A percentile compares a stretch with the other conserved stretches of the same genome.
Conservation (phyloP, 2,329 filamentous ascomycete species). For the Fusarium sp. region DNA sequence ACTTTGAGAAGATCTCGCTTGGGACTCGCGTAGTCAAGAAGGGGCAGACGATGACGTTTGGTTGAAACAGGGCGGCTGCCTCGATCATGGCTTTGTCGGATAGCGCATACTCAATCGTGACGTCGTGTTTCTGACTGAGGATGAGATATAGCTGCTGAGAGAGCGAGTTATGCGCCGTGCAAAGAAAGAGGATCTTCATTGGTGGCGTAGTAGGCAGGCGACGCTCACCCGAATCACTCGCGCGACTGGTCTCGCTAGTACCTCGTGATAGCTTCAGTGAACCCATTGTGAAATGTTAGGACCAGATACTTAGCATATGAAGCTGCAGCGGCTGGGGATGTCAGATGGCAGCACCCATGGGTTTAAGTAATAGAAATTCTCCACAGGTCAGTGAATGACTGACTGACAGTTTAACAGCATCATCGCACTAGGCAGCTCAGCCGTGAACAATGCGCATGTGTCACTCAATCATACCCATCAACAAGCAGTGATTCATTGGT, state of each 20-base stretch:
- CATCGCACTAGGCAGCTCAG: not conserved
- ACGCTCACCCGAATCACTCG: not conserved
- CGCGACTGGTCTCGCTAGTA: not conserved
- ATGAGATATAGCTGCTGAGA: slow-evolving; percentile 26
- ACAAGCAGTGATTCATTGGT: not conserved
- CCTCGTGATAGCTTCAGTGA: not conserved
- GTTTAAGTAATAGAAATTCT: slow-evolving; percentile 6
- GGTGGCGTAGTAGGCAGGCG: not conserved
- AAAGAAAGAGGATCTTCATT: slow-evolving; percentile 31
- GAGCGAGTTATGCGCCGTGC: slow-evolving; percentile 29
- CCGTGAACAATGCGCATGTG: not conserved
- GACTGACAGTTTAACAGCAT: not conserved
- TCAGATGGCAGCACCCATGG: not conserved
- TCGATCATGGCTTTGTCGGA: slow-evolving; percentile 27
- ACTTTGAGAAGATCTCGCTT: slow-evolving; percentile 9
- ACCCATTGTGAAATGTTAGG: not conserved
- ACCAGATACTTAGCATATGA: not conserved
- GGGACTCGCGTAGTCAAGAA: slow-evolving; percentile 22
- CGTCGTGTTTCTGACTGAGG: slow-evolving; percentile 4
- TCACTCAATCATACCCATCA: not conserved
- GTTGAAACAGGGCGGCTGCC: slow-evolving; percentile 11
- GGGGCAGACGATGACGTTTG: slow-evolving; percentile 23
- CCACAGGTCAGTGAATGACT: not conserved
- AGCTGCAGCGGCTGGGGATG: not conserved
- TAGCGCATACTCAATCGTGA: slow-evolving; percentile 28